Percentiles rank a stretch among this genome's conserved stretches.
Conservation (phyloP, 2,329 filamentous ascomycete genomes). For the Didymella segeticola region DNA sequence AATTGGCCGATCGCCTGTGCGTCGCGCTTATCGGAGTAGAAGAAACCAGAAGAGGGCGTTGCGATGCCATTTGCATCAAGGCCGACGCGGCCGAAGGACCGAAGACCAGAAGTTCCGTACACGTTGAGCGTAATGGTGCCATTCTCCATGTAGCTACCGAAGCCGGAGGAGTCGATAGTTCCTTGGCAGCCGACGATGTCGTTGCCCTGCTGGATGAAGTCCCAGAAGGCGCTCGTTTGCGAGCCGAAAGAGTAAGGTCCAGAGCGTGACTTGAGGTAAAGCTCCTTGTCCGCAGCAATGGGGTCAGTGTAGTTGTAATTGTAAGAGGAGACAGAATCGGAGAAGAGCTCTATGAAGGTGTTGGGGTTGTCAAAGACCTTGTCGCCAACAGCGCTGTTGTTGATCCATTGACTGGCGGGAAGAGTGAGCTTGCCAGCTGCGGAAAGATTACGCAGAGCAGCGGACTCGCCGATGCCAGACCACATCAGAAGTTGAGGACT, state of each 20-base stretch:
- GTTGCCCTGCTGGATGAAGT: conserved; percentile 52
- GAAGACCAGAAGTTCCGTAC: conserved; percentile 63
- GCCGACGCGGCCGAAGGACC: conserved; percentile 56
- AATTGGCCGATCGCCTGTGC: conserved; percentile 58
- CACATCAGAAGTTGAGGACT: conserved; percentile 50
- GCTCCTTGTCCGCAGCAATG: conserved; percentile 49
- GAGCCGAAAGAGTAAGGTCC: conserved; percentile 62
- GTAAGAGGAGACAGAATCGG: conserved; percentile 56
- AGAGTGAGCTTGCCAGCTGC: conserved; percentile 46
- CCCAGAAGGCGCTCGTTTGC: conserved; percentile 63
- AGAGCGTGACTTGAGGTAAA: conserved; percentile 58
- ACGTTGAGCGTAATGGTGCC: conserved; percentile 63
- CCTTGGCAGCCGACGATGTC: conserved; percentile 59
- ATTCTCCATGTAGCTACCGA: conserved; percentile 48
- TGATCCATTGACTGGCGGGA: conserved; percentile 55
- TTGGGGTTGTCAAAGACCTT: conserved; percentile 65
- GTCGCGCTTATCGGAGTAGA: conserved; percentile 58
- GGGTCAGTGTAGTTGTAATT: conserved; percentile 57
- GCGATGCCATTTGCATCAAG: conserved; percentile 56
- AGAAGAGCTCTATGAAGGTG: conserved; percentile 59
- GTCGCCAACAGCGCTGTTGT: conserved; percentile 57
- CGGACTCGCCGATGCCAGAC: conserved; percentile 46
- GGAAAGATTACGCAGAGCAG: conserved; percentile 40
- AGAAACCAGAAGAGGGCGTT: conserved; percentile 50
- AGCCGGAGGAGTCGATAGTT: conserved; percentile 59